phyloP scores from a whole-genome alignment of 1,284 basidiomycete species.

The Dichomitus squalens region DNA sequence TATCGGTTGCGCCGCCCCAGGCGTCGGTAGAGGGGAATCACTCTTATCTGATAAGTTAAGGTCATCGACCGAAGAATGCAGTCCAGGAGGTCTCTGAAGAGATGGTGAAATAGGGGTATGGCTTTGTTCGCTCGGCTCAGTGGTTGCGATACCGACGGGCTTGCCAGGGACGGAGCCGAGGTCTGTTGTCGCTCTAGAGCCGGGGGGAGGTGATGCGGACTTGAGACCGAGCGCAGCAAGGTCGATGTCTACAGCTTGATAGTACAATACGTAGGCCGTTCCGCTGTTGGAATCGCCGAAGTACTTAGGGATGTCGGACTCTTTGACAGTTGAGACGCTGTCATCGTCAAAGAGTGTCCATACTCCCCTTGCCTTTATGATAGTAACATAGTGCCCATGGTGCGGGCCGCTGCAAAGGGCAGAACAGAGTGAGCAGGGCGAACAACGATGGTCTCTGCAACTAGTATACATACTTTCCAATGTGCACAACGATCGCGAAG shows the following conservation, averaged over 20 bases:
- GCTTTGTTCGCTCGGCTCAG: slow-evolving; percentile 13
- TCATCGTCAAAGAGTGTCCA: slow-evolving; percentile 99
- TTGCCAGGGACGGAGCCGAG: slow-evolving; percentile 30
- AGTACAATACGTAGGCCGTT: slow-evolving; percentile 96
- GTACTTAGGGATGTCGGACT: slow-evolving; percentile 89
- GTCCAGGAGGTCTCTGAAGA: slow-evolving; percentile 53
- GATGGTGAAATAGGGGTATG: slow-evolving; percentile 27
- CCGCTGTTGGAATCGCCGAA: slow-evolving; percentile 92
- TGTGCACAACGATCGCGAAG: slow-evolving; percentile 96
- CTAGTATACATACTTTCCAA: slow-evolving; percentile 80
- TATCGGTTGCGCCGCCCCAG: not conserved
- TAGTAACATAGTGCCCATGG: slow-evolving; percentile 96
- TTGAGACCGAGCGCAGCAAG: slow-evolving; percentile 67
- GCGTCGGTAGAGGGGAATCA: slow-evolving; percentile 30
- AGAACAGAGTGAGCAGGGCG: slow-evolving; percentile 11
- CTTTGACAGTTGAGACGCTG: slow-evolving; percentile 85
- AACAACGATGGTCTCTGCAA: not conserved
- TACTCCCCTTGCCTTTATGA: slow-evolving; percentile 82
- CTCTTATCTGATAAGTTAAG: slow-evolving; percentile 37
- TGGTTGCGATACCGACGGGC: slow-evolving; percentile 18
- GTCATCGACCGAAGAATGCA: slow-evolving; percentile 37
- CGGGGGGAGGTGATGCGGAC: slow-evolving; percentile 28
- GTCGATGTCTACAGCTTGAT: slow-evolving; percentile 91
- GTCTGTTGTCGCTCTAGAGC: slow-evolving; percentile 12
- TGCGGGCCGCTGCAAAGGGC: slow-evolving; percentile 76